A percentile compares a stretch with the other conserved stretches of the same genome.
These are phyloP conservation scores for Calocera viscosa DNA, from an alignment of 768 basidiomycete species.

Conservation along the genomic window DNA sequence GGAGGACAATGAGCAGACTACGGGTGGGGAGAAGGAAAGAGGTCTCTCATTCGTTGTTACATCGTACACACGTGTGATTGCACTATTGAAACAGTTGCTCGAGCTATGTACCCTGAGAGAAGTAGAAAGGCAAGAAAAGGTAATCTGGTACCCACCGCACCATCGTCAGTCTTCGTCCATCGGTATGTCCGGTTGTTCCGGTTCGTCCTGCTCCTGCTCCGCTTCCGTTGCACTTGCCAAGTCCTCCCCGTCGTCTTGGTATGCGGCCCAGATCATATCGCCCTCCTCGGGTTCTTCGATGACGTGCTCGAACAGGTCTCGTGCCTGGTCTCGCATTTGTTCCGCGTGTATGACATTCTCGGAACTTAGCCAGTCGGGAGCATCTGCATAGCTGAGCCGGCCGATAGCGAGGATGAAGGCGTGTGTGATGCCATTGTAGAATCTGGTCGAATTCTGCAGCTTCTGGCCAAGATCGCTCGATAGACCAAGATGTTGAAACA, in stretches of 20 bases:
- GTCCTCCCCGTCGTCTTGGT: neutral
- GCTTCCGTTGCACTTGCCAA: neutral
- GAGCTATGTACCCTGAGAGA: neutral
- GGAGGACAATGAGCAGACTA: neutral
- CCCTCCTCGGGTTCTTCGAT: neutral
- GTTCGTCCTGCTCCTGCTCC: neutral
- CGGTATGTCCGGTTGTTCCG: conserved; percentile 2
- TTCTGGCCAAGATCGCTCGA: conserved; percentile 44
- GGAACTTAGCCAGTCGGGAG: conserved; percentile 43
- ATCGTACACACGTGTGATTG: neutral
- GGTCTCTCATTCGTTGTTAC: conserved; percentile 1
- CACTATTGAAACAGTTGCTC: neutral
- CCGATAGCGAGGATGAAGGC: conserved; percentile 68
- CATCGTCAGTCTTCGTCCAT: conserved; percentile 1
- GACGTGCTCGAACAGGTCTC: conserved; percentile 1
- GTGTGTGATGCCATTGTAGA: conserved; percentile 50
- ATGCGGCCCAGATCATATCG: neutral
- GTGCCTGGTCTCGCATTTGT: neutral
- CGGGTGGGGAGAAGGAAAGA: neutral
- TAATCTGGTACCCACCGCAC: neutral
- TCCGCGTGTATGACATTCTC: neutral
- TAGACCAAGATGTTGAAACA: conserved; percentile 55
- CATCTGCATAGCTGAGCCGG: conserved; percentile 55
- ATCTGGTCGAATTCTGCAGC: conserved; percentile 40
- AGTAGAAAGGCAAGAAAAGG: neutral